Conservation (phyloP, 805 yeast species). For the Tetrapisispora nanseiensis region DNA sequence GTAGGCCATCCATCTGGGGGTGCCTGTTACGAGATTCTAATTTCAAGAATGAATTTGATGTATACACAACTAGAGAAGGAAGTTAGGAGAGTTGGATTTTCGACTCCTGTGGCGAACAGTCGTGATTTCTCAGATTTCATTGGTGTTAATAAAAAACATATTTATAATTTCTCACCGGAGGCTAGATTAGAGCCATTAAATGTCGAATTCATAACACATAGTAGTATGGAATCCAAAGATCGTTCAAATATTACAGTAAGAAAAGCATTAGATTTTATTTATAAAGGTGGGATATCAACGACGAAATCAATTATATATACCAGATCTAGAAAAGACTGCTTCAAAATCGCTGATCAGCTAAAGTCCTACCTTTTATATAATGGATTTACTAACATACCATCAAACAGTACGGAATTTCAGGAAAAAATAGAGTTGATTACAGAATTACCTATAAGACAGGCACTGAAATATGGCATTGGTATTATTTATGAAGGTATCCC, state of each 20-base stretch:
- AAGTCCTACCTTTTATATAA: neutral
- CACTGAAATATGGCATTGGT: slow-evolving; percentile 48
- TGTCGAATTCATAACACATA: slow-evolving; percentile 44
- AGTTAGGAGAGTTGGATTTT: slow-evolving; percentile 58
- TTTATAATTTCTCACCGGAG: slow-evolving; percentile 61
- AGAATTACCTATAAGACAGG: neutral
- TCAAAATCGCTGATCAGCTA: slow-evolving; percentile 33
- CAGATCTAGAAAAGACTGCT: slow-evolving; percentile 38
- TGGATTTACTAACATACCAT: neutral
- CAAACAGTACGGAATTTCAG: neutral
- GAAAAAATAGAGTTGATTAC: neutral
- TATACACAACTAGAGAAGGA: slow-evolving; percentile 50
- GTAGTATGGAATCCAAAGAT: slow-evolving; percentile 31
- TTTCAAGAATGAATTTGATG: slow-evolving; percentile 66
- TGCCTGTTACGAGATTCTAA: slow-evolving; percentile 52
- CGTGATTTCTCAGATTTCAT: slow-evolving; percentile 81
- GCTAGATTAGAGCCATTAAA: slow-evolving; percentile 49
- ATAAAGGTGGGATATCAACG: slow-evolving; percentile 9
- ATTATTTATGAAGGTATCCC: slow-evolving; percentile 49
- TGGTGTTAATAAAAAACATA: slow-evolving; percentile 50
- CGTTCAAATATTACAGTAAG: slow-evolving; percentile 39
- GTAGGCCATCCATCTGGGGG: slow-evolving; percentile 53
- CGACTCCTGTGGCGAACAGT: slow-evolving; percentile 62
- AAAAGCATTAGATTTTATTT: slow-evolving; percentile 32
- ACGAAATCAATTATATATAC: slow-evolving; percentile 36